Evolutionary conservation across 306 rosid species (phyloP).

Genomic region (Phaseolus lunatus): DNA sequence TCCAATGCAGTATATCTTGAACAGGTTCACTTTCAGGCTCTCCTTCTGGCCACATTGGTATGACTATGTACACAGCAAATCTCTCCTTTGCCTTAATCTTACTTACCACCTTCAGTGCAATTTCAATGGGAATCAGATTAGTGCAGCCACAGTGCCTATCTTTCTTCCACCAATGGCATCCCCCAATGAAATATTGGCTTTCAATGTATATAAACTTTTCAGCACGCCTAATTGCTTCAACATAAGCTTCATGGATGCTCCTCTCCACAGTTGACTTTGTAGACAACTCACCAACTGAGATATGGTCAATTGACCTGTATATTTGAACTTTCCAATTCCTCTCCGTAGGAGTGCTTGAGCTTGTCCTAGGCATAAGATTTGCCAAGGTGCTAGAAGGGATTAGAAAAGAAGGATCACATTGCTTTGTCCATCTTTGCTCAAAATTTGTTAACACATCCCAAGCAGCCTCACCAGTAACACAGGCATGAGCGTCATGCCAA

Average conservation of each 20-base stretch:
- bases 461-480: slow-evolving; percentile 86
- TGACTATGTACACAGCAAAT: slow-evolving; percentile 78
- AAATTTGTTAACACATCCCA: slow-evolving; percentile 85
- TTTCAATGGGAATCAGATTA: slow-evolving; percentile 86
- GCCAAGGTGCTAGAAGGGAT: slow-evolving; percentile 59
- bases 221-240: slow-evolving; percentile 83
- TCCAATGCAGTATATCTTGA: slow-evolving; percentile 82
- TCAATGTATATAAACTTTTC: slow-evolving; percentile 95
- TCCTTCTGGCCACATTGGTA: slow-evolving; percentile 99
- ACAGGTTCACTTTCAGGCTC: slow-evolving; percentile 79
- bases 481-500: slow-evolving; percentile 95
- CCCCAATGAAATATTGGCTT: slow-evolving; percentile 93
- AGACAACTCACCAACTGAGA: slow-evolving; percentile 58
- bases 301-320: slow-evolving; percentile 78
- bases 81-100: slow-evolving; percentile 86
- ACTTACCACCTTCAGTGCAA: slow-evolving; percentile 78
- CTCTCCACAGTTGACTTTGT: slow-evolving; percentile 67
- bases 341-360: slow-evolving; percentile 45
- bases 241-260: slow-evolving; percentile 86
- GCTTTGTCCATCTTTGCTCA: slow-evolving; percentile 91
- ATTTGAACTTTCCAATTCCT: slow-evolving; percentile 90
- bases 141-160: slow-evolving; percentile 70
- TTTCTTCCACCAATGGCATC: slow-evolving; percentile 82
- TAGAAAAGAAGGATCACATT: slow-evolving; percentile 71
- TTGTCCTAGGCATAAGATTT: slow-evolving; percentile 53